These are phyloP conservation scores for Cryptosporidium felis DNA, from an alignment of 169 alveolate genomes.

Conservation along the genomic window DNA sequence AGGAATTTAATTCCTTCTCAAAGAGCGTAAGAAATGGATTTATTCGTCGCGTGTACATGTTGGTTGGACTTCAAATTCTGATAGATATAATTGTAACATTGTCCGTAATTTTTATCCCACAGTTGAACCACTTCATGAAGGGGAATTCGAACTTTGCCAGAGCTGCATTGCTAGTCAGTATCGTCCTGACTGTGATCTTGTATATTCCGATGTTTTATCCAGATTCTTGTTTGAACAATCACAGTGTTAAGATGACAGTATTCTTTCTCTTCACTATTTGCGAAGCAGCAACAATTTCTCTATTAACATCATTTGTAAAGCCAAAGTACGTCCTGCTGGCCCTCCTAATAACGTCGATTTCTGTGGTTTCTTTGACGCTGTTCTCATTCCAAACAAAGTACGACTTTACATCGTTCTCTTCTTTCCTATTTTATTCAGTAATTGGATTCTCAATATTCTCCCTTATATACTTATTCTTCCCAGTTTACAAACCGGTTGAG, in stretches of 20 bases:
- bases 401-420: slow-evolving; percentile 40
- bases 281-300: neutral
- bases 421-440: neutral
- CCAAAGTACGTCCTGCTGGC: slow-evolving; percentile 15
- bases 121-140: neutral
- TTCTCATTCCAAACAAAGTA: slow-evolving; percentile 55
- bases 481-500: neutral
- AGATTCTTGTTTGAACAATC: neutral
- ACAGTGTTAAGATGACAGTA: slow-evolving; percentile 11
- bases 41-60: slow-evolving; percentile 53
- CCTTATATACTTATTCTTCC: slow-evolving; percentile 32
- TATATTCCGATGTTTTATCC: no score
- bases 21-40: slow-evolving; percentile 20
- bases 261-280: neutral
- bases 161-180: no score
- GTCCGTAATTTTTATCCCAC: neutral
- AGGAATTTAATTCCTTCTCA: slow-evolving; percentile 17
- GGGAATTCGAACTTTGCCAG: neutral
- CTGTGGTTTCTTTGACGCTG: slow-evolving; percentile 15
- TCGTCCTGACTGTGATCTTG: no score
- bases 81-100: neutral
- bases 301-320: neutral
- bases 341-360: slow-evolving; percentile 1
- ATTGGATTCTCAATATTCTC: slow-evolving; percentile 23
- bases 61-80: neutral